phyloP scores from a whole-genome alignment of 116 monocot species.

The Iris pallida region DNA sequence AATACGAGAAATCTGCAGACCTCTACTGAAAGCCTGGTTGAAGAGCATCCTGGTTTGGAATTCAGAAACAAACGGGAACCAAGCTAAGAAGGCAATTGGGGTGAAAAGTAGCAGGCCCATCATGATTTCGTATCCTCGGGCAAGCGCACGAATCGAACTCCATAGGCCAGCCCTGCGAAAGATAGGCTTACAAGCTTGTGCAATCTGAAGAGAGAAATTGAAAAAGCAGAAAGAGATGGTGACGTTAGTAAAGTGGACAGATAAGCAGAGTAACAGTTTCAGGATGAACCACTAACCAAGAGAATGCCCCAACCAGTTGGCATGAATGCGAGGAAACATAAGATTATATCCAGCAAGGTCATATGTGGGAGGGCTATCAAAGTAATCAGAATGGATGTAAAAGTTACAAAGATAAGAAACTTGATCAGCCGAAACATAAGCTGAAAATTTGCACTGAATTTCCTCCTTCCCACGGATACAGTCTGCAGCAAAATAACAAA shows the following conservation, averaged over 20 bases:
- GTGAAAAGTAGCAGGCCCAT: conserved; percentile 80
- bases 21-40: conserved; percentile 94
- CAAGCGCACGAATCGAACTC: conserved; percentile 69
- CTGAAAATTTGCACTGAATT: conserved; percentile 90
- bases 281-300: conserved; percentile 32
- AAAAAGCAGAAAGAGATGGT: neutral
- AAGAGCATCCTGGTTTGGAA: conserved; percentile 94
- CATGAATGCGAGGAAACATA: conserved; percentile 86
- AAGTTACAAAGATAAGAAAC: conserved; percentile 71
- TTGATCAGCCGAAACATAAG: conserved; percentile 87
- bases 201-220: conserved; percentile 49
- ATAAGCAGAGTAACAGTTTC: neutral
- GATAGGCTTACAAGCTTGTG: conserved; percentile 70
- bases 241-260: neutral
- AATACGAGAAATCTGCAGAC: conserved; percentile 91
- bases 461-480: conserved; percentile 71
- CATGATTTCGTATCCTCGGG: conserved; percentile 78
- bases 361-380: conserved; percentile 65
- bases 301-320: conserved; percentile 96
- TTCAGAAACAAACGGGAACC: conserved; percentile 96
- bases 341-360: conserved; percentile 69
- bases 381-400: conserved; percentile 59
- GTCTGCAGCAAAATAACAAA: conserved; percentile 34
- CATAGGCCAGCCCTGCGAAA: conserved; percentile 41
- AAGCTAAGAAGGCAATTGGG: conserved; percentile 78